A percentile compares a stretch with the other conserved stretches of the same genome.
These are phyloP conservation scores for Lithospermum erythrorhizon DNA, from an alignment of 257 asterid genomes.

Conservation along the genomic window DNA sequence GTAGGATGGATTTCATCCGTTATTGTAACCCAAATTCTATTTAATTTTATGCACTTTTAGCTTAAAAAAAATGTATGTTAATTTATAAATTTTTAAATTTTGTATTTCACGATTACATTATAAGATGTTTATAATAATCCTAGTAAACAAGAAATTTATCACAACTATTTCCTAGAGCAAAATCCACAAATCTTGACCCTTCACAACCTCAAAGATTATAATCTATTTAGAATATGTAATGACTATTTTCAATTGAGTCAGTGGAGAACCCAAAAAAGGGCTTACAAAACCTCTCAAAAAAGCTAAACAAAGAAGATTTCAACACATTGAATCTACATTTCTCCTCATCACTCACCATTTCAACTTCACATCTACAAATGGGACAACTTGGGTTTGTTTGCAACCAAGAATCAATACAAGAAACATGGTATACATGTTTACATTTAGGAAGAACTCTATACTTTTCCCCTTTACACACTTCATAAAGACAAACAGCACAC, in stretches of 20 bases:
- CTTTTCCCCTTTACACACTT: background rate
- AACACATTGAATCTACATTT: background rate
- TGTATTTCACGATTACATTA: no score
- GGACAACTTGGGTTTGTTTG: slow-evolving; percentile 1
- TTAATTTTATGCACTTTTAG: no score
- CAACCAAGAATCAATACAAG: slow-evolving; percentile 1
- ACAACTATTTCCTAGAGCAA: background rate
- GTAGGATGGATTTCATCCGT: no score
- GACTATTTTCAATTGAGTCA: background rate
- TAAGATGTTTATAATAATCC: no score
- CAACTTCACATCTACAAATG: background rate
- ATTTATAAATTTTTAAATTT: no score
- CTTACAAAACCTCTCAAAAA: background rate
- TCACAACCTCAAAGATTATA: background rate
- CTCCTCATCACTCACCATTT: background rate
- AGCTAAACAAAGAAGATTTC: background rate
- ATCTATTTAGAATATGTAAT: background rate
- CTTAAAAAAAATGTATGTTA: no score
- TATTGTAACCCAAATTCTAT: no score
- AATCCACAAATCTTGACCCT: background rate
- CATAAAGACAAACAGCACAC: background rate
- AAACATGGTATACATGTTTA: background rate
- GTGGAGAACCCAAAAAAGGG: background rate
- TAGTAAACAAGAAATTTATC: no score
- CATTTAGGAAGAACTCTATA: background rate